A percentile compares a stretch with the other conserved stretches of the same genome.
Conservation (phyloP, 805 yeast species). For the Saccharomycopsis capsularis region DNA sequence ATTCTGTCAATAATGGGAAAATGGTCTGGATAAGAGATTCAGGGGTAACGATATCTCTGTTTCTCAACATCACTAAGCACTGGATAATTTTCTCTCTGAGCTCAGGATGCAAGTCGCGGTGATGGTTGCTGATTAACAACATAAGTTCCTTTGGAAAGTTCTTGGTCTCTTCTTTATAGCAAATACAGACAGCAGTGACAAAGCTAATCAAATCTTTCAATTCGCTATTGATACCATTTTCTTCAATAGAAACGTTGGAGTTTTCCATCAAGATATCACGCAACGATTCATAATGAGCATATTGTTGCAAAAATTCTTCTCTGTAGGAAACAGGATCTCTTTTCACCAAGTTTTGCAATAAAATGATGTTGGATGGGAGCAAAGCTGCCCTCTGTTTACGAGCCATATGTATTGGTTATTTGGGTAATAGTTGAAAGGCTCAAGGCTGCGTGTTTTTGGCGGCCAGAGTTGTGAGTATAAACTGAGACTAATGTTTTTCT, state of each 20-base stretch:
- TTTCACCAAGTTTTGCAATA: slow-evolving; percentile 85
- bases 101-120: slow-evolving; percentile 74
- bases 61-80: slow-evolving; percentile 82
- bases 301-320: slow-evolving; percentile 91
- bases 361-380: slow-evolving; percentile 84
- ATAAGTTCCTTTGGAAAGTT: slow-evolving; percentile 78
- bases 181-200: slow-evolving; percentile 83
- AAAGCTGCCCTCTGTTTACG: slow-evolving; percentile 87
- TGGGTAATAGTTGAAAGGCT: background rate
- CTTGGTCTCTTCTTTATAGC: slow-evolving; percentile 84
- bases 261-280: slow-evolving; percentile 79
- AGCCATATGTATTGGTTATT: slow-evolving; percentile 46
- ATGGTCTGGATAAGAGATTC: slow-evolving; percentile 78
- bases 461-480: background rate
- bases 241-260: slow-evolving; percentile 50
- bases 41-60: slow-evolving; percentile 70
- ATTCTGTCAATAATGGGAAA: slow-evolving; percentile 76
- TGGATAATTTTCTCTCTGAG: slow-evolving; percentile 88
- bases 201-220: slow-evolving; percentile 84
- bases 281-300: slow-evolving; percentile 84
- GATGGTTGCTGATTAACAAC: slow-evolving; percentile 61
- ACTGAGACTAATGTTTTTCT: background rate
- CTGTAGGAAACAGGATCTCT: slow-evolving; percentile 91
- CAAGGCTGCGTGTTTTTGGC: background rate
- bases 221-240: slow-evolving; percentile 34